A percentile compares a stretch with the other conserved stretches of the same genome.
Conservation (phyloP, 495 filamentous ascomycete species). For the Neurospora sp. region DNA sequence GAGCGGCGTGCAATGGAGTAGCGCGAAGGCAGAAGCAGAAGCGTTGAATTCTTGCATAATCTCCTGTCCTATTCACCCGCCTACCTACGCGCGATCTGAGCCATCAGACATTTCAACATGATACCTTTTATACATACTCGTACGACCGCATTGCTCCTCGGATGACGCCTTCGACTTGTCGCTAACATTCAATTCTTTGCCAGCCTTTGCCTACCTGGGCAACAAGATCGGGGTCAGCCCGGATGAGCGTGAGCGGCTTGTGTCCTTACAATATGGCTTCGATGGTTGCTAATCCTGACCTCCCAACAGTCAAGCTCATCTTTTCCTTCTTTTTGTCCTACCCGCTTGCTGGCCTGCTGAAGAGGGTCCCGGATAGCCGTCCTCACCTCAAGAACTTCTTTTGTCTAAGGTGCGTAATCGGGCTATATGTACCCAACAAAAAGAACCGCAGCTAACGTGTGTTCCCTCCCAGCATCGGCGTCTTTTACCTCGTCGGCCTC, state of each 20-base stretch:
- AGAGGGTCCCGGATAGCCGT: constrained; percentile 76
- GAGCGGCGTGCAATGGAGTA: background rate
- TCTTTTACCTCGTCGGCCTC: constrained; percentile 91
- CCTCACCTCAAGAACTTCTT: constrained; percentile 88
- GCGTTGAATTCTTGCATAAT: background rate
- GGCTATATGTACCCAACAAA: background rate
- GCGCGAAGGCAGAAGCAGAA: background rate
- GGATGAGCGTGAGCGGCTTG: constrained; percentile 61
- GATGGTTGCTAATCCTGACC: constrained; percentile 9
- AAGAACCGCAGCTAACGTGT: constrained; percentile 1
- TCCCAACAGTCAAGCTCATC: constrained; percentile 73
- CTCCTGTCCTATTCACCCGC: background rate
- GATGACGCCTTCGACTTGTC: background rate
- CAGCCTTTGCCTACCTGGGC: constrained; percentile 65
- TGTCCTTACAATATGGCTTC: background rate
- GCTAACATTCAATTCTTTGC: constrained; percentile 23
- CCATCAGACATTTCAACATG: constrained; percentile 40
- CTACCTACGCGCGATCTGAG: background rate
- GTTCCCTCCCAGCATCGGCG: constrained; percentile 41
- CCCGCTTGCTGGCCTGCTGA: constrained; percentile 78
- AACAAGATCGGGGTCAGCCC: constrained; percentile 61
- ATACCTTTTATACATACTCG: constrained; percentile 77
- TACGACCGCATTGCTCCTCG: constrained; percentile 30
- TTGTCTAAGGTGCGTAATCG: constrained; percentile 53
- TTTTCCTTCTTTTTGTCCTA: constrained; percentile 88